Percentiles rank a stretch among this genome's conserved stretches.
These are phyloP conservation scores for Aureobasidium sp. DNA, from an alignment of 2,329 filamentous ascomycete genomes.

Conservation along the genomic window DNA sequence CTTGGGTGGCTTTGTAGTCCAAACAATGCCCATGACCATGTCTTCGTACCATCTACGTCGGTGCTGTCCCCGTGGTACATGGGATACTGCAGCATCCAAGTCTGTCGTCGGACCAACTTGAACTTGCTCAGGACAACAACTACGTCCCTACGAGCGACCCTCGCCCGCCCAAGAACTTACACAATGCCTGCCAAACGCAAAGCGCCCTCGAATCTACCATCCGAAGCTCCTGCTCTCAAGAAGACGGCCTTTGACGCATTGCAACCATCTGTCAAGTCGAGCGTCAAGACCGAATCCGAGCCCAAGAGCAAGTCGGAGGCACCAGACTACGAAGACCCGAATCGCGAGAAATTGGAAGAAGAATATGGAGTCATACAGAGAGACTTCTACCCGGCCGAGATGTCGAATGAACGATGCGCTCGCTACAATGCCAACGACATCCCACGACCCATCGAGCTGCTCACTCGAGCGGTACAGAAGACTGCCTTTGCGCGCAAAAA, in stretches of 20 bases:
- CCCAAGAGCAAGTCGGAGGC: not conserved
- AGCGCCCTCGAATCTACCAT: slow-evolving; percentile 22
- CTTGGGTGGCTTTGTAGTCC: not conserved
- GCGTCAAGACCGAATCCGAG: slow-evolving; percentile 4
- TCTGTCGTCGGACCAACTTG: not conserved
- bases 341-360: slow-evolving; percentile 26
- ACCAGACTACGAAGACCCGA: slow-evolving; percentile 25
- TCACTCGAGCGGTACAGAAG: slow-evolving; percentile 52
- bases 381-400: slow-evolving; percentile 76
- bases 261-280: not conserved
- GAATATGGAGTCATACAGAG: slow-evolving; percentile 34
- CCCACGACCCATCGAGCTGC: slow-evolving; percentile 61
- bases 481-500: slow-evolving; percentile 47
- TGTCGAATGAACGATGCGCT: slow-evolving; percentile 68
- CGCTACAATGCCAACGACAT: slow-evolving; percentile 65
- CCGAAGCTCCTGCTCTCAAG: slow-evolving; percentile 19
- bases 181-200: slow-evolving; percentile 29
- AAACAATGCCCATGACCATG: not conserved
- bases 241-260: slow-evolving; percentile 7
- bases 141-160: not conserved
- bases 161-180: not conserved
- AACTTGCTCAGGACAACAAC: not conserved
- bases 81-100: not conserved
- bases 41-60: not conserved
- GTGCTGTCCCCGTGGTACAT: not conserved